Evolutionary conservation across 2,329 filamentous ascomycete species (phyloP).

Genomic region (Septoria petroselini): DNA sequence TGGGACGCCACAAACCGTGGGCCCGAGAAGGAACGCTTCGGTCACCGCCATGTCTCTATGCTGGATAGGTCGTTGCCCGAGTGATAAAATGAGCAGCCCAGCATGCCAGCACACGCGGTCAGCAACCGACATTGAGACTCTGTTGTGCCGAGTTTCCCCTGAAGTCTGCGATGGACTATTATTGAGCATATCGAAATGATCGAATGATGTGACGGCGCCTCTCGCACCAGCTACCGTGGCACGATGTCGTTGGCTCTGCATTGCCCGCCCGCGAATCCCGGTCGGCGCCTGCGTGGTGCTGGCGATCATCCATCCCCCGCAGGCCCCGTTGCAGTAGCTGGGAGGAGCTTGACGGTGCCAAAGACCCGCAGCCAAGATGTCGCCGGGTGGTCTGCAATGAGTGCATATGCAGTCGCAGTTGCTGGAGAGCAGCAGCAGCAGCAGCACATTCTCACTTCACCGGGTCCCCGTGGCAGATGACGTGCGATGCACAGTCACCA

Average conservation of each 20-base stretch:
- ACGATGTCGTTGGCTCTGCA: slow-evolving; percentile 16
- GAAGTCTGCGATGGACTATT: neutral
- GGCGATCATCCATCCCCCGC: neutral
- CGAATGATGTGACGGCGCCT: neutral
- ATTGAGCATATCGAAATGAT: neutral
- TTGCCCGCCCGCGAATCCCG: slow-evolving; percentile 3
- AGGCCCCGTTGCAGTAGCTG: neutral
- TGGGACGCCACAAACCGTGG: neutral
- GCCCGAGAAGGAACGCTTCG: neutral
- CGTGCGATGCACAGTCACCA: no score
- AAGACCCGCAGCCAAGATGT: neutral
- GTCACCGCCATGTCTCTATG: neutral
- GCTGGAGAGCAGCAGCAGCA: neutral
- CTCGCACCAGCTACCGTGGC: slow-evolving; percentile 12
- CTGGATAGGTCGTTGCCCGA: neutral
- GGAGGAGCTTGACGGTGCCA: neutral
- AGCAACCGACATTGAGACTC: neutral
- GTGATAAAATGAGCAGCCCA: neutral
- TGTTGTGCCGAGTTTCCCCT: slow-evolving; percentile 3
- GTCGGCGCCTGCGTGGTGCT: neutral
- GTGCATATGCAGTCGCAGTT: no score
- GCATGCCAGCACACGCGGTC: neutral
- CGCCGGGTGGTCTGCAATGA: neutral
- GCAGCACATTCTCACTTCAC: no score
- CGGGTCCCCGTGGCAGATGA: no score